Conservation (phyloP, 352 stramenopile genomes). For the Globisporangium paddicum region DNA sequence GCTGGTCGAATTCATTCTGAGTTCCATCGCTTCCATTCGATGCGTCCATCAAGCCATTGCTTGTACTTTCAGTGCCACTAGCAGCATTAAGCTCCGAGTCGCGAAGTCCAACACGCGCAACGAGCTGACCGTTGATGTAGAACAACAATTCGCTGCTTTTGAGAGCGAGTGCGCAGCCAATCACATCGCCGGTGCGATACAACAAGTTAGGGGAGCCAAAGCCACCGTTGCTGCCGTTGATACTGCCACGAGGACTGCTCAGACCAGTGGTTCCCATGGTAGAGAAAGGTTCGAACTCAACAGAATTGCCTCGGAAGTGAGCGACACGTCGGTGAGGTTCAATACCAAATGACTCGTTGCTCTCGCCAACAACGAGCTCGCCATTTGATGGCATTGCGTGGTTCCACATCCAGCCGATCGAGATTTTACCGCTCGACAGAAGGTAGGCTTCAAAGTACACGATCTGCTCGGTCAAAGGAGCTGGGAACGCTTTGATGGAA, state of each 20-base stretch:
- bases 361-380: conserved; percentile 37
- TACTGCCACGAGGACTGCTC: conserved; percentile 36
- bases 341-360: conserved; percentile 32
- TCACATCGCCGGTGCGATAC: conserved; percentile 40
- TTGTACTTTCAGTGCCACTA: not conserved
- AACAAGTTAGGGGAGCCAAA: conserved; percentile 44
- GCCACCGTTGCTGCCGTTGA: conserved; percentile 5
- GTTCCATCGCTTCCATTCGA: not conserved
- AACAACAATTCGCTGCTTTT: conserved; percentile 35
- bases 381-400: conserved; percentile 6
- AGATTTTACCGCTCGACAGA: conserved; percentile 44
- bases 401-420: conserved; percentile 42
- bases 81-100: not conserved
- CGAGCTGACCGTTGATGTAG: conserved; percentile 51
- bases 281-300: conserved; percentile 18
- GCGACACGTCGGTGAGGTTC: conserved; percentile 32
- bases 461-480: conserved; percentile 1
- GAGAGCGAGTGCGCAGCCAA: conserved; percentile 42
- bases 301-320: conserved; percentile 22
- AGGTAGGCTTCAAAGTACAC: conserved; percentile 56
- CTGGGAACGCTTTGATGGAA: conserved; percentile 9
- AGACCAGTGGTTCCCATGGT: conserved; percentile 11
- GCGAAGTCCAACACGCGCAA: conserved; percentile 16
- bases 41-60: not conserved
- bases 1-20: conserved; percentile 31